phyloP scores from a whole-genome alignment of 2,329 filamentous ascomycete species.

The Zymoseptoria crescenta region DNA sequence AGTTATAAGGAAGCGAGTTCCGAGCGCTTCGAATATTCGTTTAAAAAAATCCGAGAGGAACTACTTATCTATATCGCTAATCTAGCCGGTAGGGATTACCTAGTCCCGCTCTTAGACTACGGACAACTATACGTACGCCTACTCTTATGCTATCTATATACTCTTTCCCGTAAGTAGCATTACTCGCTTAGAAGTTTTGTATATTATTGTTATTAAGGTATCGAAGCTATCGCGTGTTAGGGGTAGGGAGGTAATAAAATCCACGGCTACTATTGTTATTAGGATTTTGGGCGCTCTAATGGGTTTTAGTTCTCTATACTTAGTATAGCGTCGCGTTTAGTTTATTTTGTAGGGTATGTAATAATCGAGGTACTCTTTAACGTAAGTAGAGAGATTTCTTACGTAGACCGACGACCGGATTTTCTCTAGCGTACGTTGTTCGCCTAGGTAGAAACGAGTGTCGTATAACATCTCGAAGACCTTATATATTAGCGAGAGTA shows the following conservation, averaged over 20 bases:
- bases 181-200: slow-evolving; percentile 1
- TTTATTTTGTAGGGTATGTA: neutral
- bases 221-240: neutral
- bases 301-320: neutral
- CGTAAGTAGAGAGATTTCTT: neutral
- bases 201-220: slow-evolving; percentile 1
- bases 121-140: neutral
- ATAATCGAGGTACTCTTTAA: neutral
- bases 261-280: neutral
- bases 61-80: neutral
- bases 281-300: neutral
- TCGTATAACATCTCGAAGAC: slow-evolving; percentile 1
- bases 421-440: neutral
- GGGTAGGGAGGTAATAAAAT: slow-evolving; percentile 1
- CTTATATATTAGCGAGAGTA: neutral
- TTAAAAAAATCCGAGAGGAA: neutral
- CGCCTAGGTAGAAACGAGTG: neutral
- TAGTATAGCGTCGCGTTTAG: neutral
- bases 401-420: neutral
- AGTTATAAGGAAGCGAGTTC: neutral
- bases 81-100: neutral
- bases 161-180: neutral
- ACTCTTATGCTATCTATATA: neutral
- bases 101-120: neutral
- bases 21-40: neutral